phyloP scores from a whole-genome alignment of 441 rosid species.

The Populus hybrid region DNA sequence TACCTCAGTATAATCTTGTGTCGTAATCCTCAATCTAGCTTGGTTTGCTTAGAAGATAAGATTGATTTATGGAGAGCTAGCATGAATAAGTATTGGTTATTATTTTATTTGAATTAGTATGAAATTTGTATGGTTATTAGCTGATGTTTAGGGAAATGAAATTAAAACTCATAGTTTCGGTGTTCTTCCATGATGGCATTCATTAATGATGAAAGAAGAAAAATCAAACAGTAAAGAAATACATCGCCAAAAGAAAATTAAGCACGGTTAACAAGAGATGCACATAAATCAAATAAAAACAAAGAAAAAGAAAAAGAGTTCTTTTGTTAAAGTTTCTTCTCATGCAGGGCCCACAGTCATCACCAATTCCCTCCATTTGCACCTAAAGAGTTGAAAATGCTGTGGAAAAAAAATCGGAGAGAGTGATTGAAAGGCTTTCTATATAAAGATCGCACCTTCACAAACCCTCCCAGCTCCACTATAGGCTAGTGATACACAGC shows the following conservation, averaged over 20 bases:
- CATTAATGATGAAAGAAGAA: neutral
- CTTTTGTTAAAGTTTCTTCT: conserved; percentile 12
- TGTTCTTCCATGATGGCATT: neutral
- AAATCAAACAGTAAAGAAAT: neutral
- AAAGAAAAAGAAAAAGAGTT: conserved; percentile 5
- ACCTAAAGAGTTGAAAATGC: conserved; percentile 27
- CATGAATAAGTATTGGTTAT: neutral
- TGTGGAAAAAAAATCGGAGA: neutral
- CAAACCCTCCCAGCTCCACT: conserved; percentile 19
- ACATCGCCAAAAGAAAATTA: conserved; percentile 4
- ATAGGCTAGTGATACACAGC: neutral
- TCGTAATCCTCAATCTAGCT: conserved; percentile 2
- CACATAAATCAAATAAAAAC: neutral
- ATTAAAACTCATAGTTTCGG: neutral
- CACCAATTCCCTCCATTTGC: conserved; percentile 28
- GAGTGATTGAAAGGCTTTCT: neutral
- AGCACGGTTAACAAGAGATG: neutral
- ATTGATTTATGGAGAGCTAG: neutral
- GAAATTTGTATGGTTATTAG: neutral
- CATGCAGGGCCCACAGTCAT: conserved; percentile 28
- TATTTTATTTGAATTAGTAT: neutral
- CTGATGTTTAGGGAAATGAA: neutral
- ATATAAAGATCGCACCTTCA: conserved; percentile 21
- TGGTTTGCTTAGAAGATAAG: conserved; percentile 21
- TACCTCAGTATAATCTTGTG: neutral